Base-by-base conservation (phyloP, 2,329 filamentous ascomycete genomes). In the Colletotrichum sp. region DNA sequence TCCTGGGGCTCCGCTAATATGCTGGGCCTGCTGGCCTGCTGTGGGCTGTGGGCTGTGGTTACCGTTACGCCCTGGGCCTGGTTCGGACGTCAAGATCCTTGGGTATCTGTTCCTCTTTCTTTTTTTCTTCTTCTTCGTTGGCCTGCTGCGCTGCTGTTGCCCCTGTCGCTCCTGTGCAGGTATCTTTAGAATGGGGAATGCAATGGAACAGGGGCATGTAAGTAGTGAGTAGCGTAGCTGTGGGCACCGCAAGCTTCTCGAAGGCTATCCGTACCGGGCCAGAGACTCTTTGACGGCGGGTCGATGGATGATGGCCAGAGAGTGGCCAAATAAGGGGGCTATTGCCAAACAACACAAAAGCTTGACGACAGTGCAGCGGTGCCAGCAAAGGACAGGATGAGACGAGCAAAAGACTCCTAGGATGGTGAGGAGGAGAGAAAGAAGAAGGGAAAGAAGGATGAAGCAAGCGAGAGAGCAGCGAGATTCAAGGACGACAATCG, bases 1-100 rank as follows among this genome's bases (percentile, higher is more conserved):
- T 73, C 63, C 73, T 75, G 36, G 70, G 73, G 52, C 59, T 68
- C 68, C 68, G 69, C 68, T 62, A 66, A 65, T 63, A 48, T 70
- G 68, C 68, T 70, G 63, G 63, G 39, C 39, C 39, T 48, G 18
- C 39, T 48, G 39, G 39, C 44, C 60, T 39, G 64, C 22, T 44
- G 66, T 74, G 44, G 71, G 57, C 39, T 70, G 18, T 70, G 69
- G 44, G 60, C 59, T 32, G 28, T 64, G 63, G 69, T 24, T 59
- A 59, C 62, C 48, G 48, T 72, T 67, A 63, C 26, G 66, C 9
- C 39, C 39, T 48, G 39, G 9, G 48, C n/a, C 59, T 24, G 68
- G 72, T 71, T 75, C 34, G 68, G 68, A 68, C 28, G 28, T 75
- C 62, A 63, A 75, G 69, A n/a, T 59, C 63, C 22, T 55, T 63